Conservation (phyloP, 192 early-diverging fungal genomes). For the Backusella tarrabulga region DNA sequence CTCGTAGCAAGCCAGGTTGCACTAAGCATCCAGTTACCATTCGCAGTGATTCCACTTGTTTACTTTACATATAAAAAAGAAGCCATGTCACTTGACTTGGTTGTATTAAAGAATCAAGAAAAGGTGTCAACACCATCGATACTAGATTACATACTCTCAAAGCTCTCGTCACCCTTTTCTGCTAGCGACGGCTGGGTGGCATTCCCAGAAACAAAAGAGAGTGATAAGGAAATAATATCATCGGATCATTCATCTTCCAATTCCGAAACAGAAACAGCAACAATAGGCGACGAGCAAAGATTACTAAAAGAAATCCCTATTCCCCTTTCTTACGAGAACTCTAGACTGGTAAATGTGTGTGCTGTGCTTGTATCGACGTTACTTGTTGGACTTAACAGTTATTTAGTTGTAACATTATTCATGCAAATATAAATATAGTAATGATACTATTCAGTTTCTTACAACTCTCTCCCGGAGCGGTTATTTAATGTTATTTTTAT, state of each 20-base stretch:
- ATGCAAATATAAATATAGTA: constrained; percentile 9
- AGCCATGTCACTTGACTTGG: constrained; percentile 47
- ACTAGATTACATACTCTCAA: not conserved
- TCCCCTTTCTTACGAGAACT: constrained; percentile 37
- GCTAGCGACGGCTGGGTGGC: not conserved
- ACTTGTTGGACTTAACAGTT: constrained; percentile 47
- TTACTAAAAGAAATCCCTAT: not conserved
- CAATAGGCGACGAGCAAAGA: not conserved
- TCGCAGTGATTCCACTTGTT: constrained; percentile 81
- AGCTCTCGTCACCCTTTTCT: not conserved
- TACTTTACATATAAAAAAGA: constrained; percentile 58
- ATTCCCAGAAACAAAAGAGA: not conserved
- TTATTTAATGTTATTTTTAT: not conserved
- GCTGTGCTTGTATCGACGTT: constrained; percentile 37
- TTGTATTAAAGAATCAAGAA: not conserved
- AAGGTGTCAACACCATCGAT: not conserved
- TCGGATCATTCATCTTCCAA: not conserved
- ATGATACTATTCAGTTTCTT: not conserved
- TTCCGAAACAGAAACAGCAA: not conserved
- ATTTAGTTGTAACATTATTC: constrained; percentile 40
- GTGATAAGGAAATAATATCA: not conserved
- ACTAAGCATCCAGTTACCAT: constrained; percentile 75
- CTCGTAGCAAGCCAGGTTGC: constrained; percentile 75
- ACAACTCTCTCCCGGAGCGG: not conserved
- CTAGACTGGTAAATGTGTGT: constrained; percentile 24